phyloP scores from a whole-genome alignment of 495 filamentous ascomycete species.

The Aspergillus coremiiformis region DNA sequence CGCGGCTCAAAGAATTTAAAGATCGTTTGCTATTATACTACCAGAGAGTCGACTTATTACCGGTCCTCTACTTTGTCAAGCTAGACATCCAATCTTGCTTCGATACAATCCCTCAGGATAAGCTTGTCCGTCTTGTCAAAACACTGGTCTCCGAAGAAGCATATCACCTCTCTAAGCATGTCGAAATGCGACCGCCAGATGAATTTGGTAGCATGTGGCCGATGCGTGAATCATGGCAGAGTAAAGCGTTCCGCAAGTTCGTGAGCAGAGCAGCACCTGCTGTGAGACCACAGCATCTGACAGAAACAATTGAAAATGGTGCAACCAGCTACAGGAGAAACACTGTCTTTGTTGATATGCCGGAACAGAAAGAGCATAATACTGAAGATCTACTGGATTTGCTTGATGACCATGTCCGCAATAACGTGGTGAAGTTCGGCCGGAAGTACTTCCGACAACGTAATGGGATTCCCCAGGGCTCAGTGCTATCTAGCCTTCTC shows the following conservation, averaged over 20 bases:
- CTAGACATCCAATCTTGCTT: conserved; percentile 89
- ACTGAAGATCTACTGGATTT: conserved; percentile 58
- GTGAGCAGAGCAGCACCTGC: conserved; percentile 49
- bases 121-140: conserved; percentile 59
- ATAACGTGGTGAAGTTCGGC: conserved; percentile 81
- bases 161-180: conserved; percentile 70
- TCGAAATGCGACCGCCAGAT: conserved; percentile 51
- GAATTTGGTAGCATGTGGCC: conserved; percentile 14
- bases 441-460: conserved; percentile 87
- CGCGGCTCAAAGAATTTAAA: conserved; percentile 65
- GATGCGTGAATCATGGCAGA: conserved; percentile 3
- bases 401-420: conserved; percentile 65
- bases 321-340: conserved; percentile 36
- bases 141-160: conserved; percentile 53
- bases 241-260: conserved; percentile 56
- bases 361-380: conserved; percentile 44
- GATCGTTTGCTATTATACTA: conserved; percentile 12
- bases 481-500: conserved; percentile 71
- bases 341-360: conserved; percentile 69
- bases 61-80: conserved; percentile 73
- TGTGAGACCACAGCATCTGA: conserved; percentile 46
- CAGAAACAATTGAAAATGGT: conserved; percentile 45
- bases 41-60: neutral
- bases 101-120: conserved; percentile 83
- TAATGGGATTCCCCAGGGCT: conserved; percentile 87